A percentile compares a stretch with the other conserved stretches of the same genome.
Conservation (phyloP, 75 land plant species). For the Sequoiadendron giganteum region DNA sequence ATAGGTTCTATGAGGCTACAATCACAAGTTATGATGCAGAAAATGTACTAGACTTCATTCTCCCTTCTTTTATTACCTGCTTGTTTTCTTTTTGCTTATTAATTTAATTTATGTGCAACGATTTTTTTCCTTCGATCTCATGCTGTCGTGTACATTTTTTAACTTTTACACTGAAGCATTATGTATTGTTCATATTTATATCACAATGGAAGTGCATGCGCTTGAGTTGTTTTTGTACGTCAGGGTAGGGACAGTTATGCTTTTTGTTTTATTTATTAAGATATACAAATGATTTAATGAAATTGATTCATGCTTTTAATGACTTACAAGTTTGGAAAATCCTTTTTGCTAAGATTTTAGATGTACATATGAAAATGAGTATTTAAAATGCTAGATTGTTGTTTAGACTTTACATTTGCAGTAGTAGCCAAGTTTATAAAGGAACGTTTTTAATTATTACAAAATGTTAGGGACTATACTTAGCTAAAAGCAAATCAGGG, state of each 20-base stretch:
- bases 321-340: background rate
- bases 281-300: background rate
- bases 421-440: background rate
- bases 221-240: background rate
- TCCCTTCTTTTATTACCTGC: background rate
- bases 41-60: constrained; percentile 26
- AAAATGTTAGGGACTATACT: background rate
- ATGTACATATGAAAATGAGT: background rate
- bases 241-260: background rate
- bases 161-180: background rate
- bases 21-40: constrained; percentile 61
- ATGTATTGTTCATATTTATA: background rate
- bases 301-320: background rate
- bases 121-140: background rate
- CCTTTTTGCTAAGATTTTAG: background rate
- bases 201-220: background rate
- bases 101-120: background rate
- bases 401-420: background rate
- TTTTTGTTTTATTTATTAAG: background rate
- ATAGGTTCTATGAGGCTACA: constrained; percentile 86
- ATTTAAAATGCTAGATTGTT: background rate
- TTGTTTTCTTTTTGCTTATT: background rate
- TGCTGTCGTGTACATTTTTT: background rate
- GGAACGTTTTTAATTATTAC: background rate
- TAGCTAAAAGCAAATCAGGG: background rate